Evolutionary conservation across 495 filamentous ascomycete species (phyloP).

Genomic region (Cudoniella acicularis): DNA sequence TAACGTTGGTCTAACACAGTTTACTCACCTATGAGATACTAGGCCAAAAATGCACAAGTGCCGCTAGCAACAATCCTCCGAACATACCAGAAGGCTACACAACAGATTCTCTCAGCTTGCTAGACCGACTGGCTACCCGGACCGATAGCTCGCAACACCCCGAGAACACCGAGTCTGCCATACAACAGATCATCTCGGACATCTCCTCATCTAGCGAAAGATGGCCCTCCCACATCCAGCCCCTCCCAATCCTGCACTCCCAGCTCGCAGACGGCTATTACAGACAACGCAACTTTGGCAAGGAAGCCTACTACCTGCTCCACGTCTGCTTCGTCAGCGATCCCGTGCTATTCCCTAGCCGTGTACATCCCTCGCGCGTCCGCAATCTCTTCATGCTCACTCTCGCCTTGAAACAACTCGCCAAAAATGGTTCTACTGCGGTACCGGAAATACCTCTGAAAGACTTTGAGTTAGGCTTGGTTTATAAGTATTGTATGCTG

Average conservation of each 20-base stretch:
- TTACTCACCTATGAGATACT: not conserved
- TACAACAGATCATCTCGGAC: not conserved
- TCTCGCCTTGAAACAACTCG: not conserved
- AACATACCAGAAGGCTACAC: not conserved
- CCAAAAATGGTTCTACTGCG: not conserved
- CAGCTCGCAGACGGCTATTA: not conserved
- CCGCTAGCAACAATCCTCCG: not conserved
- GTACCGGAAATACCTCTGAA: not conserved
- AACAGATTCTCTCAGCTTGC: not conserved
- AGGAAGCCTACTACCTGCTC: slow-evolving; percentile 3
- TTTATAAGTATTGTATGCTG: slow-evolving; percentile 1
- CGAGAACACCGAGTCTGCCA: not conserved
- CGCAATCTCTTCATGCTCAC: slow-evolving; percentile 5
- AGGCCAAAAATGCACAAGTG: not conserved
- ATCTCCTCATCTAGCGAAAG: not conserved
- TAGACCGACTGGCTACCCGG: not conserved
- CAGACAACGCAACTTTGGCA: not conserved
- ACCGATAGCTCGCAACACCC: not conserved
- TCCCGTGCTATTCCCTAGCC: slow-evolving; percentile 2
- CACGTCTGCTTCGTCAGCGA: slow-evolving; percentile 4
- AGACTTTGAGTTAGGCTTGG: not conserved
- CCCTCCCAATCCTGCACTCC: not conserved
- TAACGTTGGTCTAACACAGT: not conserved
- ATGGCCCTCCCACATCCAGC: slow-evolving; percentile 3
- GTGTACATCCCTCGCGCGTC: not conserved